Evolutionary conservation across 2,329 filamentous ascomycete species (phyloP).

Genomic region (Aspergillus caelatus): DNA sequence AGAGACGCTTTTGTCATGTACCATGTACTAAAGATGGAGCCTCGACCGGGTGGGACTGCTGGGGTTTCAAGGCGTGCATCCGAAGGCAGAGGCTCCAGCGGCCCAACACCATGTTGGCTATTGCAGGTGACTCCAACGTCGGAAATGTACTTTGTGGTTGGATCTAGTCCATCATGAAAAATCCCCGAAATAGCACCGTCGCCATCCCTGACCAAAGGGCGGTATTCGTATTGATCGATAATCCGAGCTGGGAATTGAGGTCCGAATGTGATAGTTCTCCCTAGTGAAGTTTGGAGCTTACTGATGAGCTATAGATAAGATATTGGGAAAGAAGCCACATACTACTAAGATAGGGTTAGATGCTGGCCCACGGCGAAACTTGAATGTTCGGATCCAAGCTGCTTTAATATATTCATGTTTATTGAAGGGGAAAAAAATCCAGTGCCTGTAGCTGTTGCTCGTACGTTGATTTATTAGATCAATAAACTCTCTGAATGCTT

Average conservation of each 20-base stretch:
- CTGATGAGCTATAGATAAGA: background rate
- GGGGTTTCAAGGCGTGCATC: slow-evolving; percentile 7
- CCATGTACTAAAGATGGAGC: slow-evolving; percentile 6
- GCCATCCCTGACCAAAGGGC: slow-evolving; percentile 10
- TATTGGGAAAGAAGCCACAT: background rate
- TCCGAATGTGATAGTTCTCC: slow-evolving; percentile 19
- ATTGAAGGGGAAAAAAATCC: slow-evolving; percentile 21
- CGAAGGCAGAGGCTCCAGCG: background rate
- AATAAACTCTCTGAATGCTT: slow-evolving; percentile 12
- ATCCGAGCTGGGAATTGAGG: background rate
- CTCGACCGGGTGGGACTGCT: slow-evolving; percentile 1
- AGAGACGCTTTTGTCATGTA: slow-evolving; percentile 19
- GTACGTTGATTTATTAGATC: slow-evolving; percentile 12
- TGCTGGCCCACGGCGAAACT: background rate
- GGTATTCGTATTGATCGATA: slow-evolving; percentile 7
- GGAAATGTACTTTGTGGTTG: background rate
- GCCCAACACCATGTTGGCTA: background rate
- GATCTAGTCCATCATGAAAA: slow-evolving; percentile 18
- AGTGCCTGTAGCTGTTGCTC: slow-evolving; percentile 5
- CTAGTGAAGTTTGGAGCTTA: slow-evolving; percentile 19
- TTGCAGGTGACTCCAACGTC: slow-evolving; percentile 20
- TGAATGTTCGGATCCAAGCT: slow-evolving; percentile 15
- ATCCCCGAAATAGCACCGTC: slow-evolving; percentile 20
- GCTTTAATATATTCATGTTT: slow-evolving; percentile 9
- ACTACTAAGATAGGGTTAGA: slow-evolving; percentile 12